Base-by-base conservation (phyloP, 345 rosid species). In the Eucalyptus polybractea region DNA sequence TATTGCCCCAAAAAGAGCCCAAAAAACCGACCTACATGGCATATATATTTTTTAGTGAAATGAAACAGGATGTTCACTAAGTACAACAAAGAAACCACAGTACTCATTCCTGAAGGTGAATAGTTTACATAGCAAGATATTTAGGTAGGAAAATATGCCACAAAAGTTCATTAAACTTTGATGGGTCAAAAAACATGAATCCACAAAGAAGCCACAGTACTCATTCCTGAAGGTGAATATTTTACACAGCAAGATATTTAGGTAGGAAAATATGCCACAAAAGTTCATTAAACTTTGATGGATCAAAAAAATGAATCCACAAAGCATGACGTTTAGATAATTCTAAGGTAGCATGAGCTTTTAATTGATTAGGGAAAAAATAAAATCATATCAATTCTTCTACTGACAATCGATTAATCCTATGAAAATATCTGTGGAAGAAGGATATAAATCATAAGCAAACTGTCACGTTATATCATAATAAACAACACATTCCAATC, bases 1-100 rank as follows among this genome's bases (percentile, higher is more conserved):
- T 90, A 97, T 97, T 42, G 99, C 99, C 89, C 99, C 99, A 91
- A 96, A 96, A 91, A 97, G 89, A 60, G 99, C 99, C 97, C 96
- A 98, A 91, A 98, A 98, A 69, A 95, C 98, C 72, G 98, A 95
- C 93, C 99, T 96, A 93, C 42, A 89, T 91, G 90, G 10, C 90
- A 86, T 54, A 50, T 89, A 37, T 53, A 51, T 86, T 31, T 88
- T 88, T 80, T 88, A 90, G 89, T 10, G 50, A 58, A 89, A 45
- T 65, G 19, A 81, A 15, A 76, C 16, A 25, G 69, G 47, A 31
- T n/a, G 53, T 37, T 69, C n/a, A 15, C 27, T 69, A 65, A 62
- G 37, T 86, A 45, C 7, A 86, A 49, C 24, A 85, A 13, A 60
- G 87, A 85, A 85, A 33, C 3, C 13, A 11, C 25, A 9, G 45